phyloP scores from a whole-genome alignment of 257 asterid genomes.

The Lantana camara region DNA sequence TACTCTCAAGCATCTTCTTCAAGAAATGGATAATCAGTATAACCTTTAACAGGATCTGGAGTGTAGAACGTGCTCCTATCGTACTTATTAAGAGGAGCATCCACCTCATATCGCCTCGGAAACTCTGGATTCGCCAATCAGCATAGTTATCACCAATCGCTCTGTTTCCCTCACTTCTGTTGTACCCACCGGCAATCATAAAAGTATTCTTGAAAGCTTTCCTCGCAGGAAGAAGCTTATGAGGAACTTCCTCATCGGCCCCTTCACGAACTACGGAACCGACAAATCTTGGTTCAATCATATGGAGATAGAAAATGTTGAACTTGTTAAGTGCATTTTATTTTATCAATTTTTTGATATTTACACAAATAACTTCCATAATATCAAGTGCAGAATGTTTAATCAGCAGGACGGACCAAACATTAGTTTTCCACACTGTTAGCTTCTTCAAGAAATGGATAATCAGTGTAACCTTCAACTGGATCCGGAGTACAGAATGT shows the following conservation, averaged over 20 bases:
- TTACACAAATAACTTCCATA: too few species aligned
- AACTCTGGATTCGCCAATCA: slow-evolving; percentile 64
- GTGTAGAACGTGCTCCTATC: slow-evolving; percentile 45
- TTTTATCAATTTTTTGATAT: too few species aligned
- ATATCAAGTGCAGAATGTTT: too few species aligned
- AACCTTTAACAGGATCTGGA: slow-evolving; percentile 51
- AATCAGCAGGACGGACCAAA: too few species aligned
- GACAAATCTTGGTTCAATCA: background rate
- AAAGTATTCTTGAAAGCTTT: slow-evolving; percentile 48
- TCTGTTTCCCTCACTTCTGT: slow-evolving; percentile 36
- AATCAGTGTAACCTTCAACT: too few species aligned
- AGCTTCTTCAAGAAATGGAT: too few species aligned
- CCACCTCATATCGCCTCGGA: slow-evolving; percentile 42
- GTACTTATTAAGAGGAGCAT: slow-evolving; percentile 47
- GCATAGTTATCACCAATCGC: slow-evolving; percentile 41
- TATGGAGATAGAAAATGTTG: slow-evolving; percentile 31
- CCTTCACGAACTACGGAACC: background rate
- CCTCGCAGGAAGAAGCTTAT: slow-evolving; percentile 24
- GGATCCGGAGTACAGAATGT: too few species aligned
- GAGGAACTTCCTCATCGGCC: background rate
- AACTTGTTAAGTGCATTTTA: slow-evolving; percentile 18
- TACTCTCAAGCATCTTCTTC: too few species aligned
- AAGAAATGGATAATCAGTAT: slow-evolving; percentile 58
- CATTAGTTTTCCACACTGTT: too few species aligned
- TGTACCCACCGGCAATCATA: slow-evolving; percentile 47